Conservation (phyloP, 192 early-diverging fungal genomes). For the Phycomyces nitens region DNA sequence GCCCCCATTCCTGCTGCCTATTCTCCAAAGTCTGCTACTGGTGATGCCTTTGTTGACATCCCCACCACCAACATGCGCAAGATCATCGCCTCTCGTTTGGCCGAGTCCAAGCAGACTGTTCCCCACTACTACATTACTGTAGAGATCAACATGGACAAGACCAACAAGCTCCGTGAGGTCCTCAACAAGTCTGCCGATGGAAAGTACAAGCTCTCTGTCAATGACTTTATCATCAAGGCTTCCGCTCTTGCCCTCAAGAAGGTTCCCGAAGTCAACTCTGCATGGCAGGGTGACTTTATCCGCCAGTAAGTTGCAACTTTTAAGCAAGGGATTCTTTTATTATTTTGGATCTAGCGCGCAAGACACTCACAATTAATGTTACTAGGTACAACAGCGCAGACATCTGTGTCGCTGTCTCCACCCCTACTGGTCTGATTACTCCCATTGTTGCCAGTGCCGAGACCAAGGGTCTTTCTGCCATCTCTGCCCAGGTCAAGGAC, state of each 20-base stretch:
- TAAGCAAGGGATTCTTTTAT: too few species aligned
- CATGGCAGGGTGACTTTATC: constrained; percentile 82
- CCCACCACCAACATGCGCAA: constrained; percentile 76
- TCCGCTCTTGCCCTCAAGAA: constrained; percentile 82
- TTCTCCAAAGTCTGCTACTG: constrained; percentile 44
- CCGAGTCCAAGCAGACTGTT: constrained; percentile 69
- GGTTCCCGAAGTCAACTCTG: constrained; percentile 91
- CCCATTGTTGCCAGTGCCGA: constrained; percentile 87
- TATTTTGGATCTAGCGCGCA: too few species aligned
- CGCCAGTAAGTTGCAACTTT: constrained; percentile 70
- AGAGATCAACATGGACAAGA: constrained; percentile 87
- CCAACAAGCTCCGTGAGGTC: constrained; percentile 80
- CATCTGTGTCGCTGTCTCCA: constrained; percentile 94
- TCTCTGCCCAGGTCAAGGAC: constrained; percentile 83
- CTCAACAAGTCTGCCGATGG: constrained; percentile 83
- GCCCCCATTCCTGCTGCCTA: constrained; percentile 35
- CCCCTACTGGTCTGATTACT: constrained; percentile 91
- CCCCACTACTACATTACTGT: constrained; percentile 85
- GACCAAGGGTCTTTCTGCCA: constrained; percentile 77
- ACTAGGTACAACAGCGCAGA: constrained; percentile 85
- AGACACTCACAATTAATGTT: too few species aligned
- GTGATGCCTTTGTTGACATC: constrained; percentile 67
- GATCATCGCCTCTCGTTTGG: constrained; percentile 73
- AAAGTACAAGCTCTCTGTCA: constrained; percentile 95
- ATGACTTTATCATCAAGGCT: constrained; percentile 98